Evolutionary conservation across 345 rosid species (phyloP).

Genomic region (Lumnitzera littorea): DNA sequence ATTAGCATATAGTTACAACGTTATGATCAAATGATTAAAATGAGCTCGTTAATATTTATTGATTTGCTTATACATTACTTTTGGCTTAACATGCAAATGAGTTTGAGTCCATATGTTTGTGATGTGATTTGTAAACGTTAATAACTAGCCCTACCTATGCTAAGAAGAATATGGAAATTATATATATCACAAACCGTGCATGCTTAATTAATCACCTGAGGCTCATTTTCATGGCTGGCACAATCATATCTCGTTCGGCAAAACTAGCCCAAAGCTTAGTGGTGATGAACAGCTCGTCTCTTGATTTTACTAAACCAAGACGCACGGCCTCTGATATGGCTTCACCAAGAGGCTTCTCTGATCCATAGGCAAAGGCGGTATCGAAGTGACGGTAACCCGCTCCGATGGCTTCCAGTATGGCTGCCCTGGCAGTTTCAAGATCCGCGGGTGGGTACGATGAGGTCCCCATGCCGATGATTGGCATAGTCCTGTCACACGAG

Average conservation of each 20-base stretch:
- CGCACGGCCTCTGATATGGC: constrained; percentile 18
- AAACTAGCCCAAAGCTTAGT: constrained; percentile 19
- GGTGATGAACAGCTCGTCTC: constrained; percentile 25
- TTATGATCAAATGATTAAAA: too few relatives aligned
- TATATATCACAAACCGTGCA: neutral
- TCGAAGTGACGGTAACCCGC: constrained; percentile 27
- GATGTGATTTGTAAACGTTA: too few relatives aligned
- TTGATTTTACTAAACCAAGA: constrained; percentile 23
- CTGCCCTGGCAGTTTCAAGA: constrained; percentile 10
- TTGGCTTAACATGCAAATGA: too few relatives aligned
- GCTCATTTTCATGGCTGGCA: constrained; percentile 19
- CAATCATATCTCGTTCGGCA: constrained; percentile 13
- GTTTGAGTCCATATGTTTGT: too few relatives aligned
- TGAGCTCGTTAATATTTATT: too few relatives aligned
- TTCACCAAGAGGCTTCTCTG: constrained; percentile 19
- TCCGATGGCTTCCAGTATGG: constrained; percentile 20
- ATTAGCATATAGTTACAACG: too few relatives aligned
- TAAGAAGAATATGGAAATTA: neutral
- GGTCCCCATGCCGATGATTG: constrained; percentile 22
- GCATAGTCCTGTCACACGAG: constrained; percentile 16
- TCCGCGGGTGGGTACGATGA: constrained; percentile 2
- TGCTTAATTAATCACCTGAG: constrained; percentile 10
- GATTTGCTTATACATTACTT: too few relatives aligned
- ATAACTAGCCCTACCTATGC: too few relatives aligned
- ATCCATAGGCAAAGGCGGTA: constrained; percentile 12